These are phyloP conservation scores for Porogramme epimiltina DNA, from an alignment of 1,284 basidiomycete genomes.

Conservation along the genomic window DNA sequence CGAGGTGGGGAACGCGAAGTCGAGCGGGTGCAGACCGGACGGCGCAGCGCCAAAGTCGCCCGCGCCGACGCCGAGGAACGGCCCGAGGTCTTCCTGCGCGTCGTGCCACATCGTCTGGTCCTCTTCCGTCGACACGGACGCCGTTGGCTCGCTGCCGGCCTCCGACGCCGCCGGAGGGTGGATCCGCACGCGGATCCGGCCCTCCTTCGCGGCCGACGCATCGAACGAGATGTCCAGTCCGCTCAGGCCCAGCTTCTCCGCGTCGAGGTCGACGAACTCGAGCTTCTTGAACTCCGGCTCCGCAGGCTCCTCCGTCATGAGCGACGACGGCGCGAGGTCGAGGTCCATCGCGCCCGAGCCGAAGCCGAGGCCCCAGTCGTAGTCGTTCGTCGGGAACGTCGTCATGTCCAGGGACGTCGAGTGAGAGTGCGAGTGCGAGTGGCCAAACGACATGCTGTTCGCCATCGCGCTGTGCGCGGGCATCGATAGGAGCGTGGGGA, in stretches of 20 bases:
- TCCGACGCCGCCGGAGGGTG: conserved; percentile 41
- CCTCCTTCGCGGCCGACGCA: conserved; percentile 58
- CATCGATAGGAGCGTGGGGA: conserved; percentile 73
- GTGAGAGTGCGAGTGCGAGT: conserved; percentile 42
- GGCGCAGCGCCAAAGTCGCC: conserved; percentile 14
- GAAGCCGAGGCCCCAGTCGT: conserved; percentile 53
- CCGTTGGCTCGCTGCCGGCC: conserved; percentile 16
- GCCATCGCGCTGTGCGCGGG: conserved; percentile 53
- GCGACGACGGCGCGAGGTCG: conserved; percentile 36
- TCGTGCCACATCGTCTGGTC: conserved; percentile 33
- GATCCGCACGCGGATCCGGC: conserved; percentile 73
- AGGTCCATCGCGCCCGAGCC: conserved; percentile 52
- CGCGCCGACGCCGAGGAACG: conserved; percentile 56
- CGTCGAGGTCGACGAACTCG: conserved; percentile 54
- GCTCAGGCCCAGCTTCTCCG: conserved; percentile 51
- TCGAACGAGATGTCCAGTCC: conserved; percentile 75
- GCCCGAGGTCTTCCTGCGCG: conserved; percentile 41
- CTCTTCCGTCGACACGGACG: conserved; percentile 35
- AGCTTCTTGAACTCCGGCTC: conserved; percentile 41
- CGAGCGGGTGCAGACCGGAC: conserved; percentile 29
- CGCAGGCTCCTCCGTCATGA: conserved; percentile 26
- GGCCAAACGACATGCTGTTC: conserved; percentile 56
- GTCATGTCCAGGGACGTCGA: conserved; percentile 53
- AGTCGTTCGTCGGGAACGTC: conserved; percentile 42
- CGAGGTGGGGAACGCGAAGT: conserved; percentile 40